Percentiles rank a stretch among this genome's conserved stretches.
Conservation (phyloP, 345 rosid genomes). For the Citrus sp. region DNA sequence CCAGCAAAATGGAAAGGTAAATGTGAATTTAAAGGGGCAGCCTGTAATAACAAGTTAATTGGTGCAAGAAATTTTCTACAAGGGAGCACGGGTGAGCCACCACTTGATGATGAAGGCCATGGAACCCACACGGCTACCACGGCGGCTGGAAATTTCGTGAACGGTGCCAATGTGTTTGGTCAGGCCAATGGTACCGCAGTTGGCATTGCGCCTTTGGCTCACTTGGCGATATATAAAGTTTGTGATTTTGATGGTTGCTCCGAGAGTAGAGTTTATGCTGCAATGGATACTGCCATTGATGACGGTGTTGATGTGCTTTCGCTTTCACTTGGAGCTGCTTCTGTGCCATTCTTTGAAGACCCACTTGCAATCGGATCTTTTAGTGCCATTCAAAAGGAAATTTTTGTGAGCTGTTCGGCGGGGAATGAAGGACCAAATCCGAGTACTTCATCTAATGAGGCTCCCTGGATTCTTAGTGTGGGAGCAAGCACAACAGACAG, state of each 20-base stretch:
- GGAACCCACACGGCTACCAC: constrained; percentile 60
- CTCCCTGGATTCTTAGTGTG: constrained; percentile 60
- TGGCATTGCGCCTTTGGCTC: constrained; percentile 52
- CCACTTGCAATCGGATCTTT: constrained; percentile 40
- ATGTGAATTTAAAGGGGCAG: constrained; percentile 34
- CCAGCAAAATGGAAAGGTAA: constrained; percentile 55
- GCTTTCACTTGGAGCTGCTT: constrained; percentile 40
- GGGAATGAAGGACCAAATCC: constrained; percentile 42
- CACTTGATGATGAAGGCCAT: constrained; percentile 47
- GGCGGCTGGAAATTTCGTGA: constrained; percentile 43
- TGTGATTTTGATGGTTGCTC: constrained; percentile 32
- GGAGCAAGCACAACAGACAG: constrained; percentile 62
- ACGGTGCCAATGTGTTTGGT: constrained; percentile 33
- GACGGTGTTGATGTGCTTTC: constrained; percentile 61
- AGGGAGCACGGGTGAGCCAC: constrained; percentile 13
- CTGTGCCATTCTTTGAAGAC: constrained; percentile 35
- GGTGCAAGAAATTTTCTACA: constrained; percentile 46
- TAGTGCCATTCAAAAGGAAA: constrained; percentile 39
- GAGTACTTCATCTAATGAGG: constrained; percentile 41
- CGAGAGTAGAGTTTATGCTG: constrained; percentile 43
- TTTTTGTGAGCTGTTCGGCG: constrained; percentile 55
- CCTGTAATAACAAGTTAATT: constrained; percentile 56
- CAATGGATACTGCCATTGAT: constrained; percentile 43
- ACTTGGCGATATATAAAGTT: constrained; percentile 50
- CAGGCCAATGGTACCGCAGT: constrained; percentile 50